Percentiles rank a stretch among this genome's conserved stretches.
These are phyloP conservation scores for Agrocybe chaxingu DNA, from an alignment of 768 basidiomycete genomes.

Conservation along the genomic window DNA sequence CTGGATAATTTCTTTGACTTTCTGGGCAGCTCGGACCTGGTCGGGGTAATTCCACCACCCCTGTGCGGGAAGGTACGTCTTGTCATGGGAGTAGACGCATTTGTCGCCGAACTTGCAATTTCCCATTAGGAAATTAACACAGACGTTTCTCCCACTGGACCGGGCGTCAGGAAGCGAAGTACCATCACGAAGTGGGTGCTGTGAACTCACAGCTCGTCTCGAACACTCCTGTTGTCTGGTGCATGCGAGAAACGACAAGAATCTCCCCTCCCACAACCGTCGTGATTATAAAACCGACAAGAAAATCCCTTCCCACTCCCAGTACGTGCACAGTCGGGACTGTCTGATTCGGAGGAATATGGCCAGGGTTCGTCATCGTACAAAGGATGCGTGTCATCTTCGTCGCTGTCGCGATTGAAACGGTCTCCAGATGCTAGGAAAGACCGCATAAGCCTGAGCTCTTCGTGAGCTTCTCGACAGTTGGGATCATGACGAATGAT, in stretches of 20 bases:
- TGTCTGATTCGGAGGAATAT: constrained; percentile 40
- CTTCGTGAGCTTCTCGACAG: constrained; percentile 15
- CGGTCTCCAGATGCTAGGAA: constrained; percentile 10
- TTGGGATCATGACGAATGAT: constrained; percentile 22
- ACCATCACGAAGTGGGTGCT: neutral
- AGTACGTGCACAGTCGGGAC: constrained; percentile 46
- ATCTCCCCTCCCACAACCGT: constrained; percentile 37
- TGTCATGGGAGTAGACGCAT: constrained; percentile 43
- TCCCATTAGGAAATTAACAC: constrained; percentile 36
- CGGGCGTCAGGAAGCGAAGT: neutral
- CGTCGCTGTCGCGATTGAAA: constrained; percentile 7
- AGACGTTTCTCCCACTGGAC: constrained; percentile 46
- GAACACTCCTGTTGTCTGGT: constrained; percentile 45
- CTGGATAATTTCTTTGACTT: constrained; percentile 1
- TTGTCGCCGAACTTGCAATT: constrained; percentile 35
- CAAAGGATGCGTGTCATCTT: constrained; percentile 12
- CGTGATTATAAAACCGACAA: constrained; percentile 53
- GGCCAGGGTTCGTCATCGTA: constrained; percentile 25
- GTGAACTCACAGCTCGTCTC: constrained; percentile 43
- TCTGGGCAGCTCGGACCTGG: constrained; percentile 12
- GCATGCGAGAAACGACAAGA: constrained; percentile 47
- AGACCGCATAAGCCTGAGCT: constrained; percentile 9
- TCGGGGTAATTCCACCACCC: constrained; percentile 37
- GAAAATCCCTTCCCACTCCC: constrained; percentile 38
- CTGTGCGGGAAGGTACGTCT: constrained; percentile 29